Conservation (phyloP, 345 rosid genomes). For the Raphanus raphanistrum region DNA sequence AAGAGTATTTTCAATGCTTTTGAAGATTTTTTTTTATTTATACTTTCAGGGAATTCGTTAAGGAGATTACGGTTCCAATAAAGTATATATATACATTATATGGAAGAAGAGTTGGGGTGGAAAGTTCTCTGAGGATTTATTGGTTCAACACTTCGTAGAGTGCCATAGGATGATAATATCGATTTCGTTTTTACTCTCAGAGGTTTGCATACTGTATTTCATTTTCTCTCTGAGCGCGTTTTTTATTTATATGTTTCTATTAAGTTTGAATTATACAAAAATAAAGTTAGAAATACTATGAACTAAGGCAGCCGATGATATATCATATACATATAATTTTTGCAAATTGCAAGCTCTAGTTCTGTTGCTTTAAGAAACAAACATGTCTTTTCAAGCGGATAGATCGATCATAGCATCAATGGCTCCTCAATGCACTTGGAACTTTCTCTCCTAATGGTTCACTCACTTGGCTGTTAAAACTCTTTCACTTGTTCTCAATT, state of each 20-base stretch:
- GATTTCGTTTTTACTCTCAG: conserved; percentile 8
- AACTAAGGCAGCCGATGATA: no score
- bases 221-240: neutral
- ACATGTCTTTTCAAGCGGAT: no score
- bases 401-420: no score
- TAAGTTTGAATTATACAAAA: no score
- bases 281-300: no score
- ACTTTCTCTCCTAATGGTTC: no score
- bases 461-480: no score
- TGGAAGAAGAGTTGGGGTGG: conserved; percentile 6
- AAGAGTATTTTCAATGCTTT: conserved; percentile 5
- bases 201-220: neutral
- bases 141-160: conserved; percentile 1
- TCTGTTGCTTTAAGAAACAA: no score
- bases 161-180: neutral
- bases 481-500: no score
- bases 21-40: neutral
- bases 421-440: no score
- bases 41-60: conserved; percentile 20
- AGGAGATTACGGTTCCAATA: conserved; percentile 33
- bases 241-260: neutral
- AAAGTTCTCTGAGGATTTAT: conserved; percentile 18
- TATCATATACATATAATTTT: no score
- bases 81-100: conserved; percentile 20
- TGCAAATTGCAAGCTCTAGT: no score